A percentile compares a stretch with the other conserved stretches of the same genome.
phyloP scores from a whole-genome alignment of 176 grass and related monocot species.

The Aegilops speltoides region DNA sequence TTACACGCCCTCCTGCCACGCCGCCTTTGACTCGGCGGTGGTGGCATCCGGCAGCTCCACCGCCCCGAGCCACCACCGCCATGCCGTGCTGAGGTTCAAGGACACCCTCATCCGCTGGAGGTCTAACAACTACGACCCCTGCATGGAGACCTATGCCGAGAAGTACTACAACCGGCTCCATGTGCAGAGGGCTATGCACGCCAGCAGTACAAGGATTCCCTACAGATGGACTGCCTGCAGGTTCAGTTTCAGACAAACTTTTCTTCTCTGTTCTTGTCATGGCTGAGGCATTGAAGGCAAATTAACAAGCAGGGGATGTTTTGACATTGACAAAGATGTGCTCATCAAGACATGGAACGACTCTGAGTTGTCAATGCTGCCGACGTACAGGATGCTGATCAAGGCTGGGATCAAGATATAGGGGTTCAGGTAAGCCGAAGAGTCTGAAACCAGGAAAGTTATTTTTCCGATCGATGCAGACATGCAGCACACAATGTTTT shows the following conservation, averaged over 20 bases:
- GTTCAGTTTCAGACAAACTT: conserved; percentile 22
- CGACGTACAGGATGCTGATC: conserved; percentile 67
- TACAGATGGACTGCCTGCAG: conserved; percentile 64
- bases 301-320: not conserved
- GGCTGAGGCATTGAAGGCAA: not conserved
- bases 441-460: not conserved
- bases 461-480: not conserved
- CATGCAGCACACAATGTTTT: not conserved
- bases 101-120: no score
- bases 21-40: no score
- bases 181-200: no score
- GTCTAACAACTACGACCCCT: no score
- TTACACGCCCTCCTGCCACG: no score
- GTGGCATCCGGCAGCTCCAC: no score
- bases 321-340: conserved; percentile 46
- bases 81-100: no score
- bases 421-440: conserved; percentile 72
- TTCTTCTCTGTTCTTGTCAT: not conserved
- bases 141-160: no score
- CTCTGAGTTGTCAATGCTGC: conserved; percentile 73
- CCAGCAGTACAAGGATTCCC: no score
- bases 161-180: no score
- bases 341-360: conserved; percentile 82
- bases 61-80: no score
- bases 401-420: conserved; percentile 61